phyloP scores from a whole-genome alignment of 768 basidiomycete genomes.

The Sarcodon aspratus region DNA sequence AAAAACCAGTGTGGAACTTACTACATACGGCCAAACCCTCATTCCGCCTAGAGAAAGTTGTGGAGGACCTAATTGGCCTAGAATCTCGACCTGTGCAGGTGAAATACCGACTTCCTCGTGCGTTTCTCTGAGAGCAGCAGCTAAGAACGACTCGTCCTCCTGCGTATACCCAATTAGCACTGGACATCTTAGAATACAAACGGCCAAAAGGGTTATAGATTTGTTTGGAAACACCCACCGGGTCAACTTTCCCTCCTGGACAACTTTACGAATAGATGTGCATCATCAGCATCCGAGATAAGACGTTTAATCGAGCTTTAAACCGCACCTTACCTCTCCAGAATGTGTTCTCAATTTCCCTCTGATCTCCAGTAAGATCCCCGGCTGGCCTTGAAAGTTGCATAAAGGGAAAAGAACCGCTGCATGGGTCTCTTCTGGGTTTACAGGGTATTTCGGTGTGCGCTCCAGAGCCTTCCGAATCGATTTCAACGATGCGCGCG shows the following conservation, averaged over 20 bases:
- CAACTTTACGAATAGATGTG: conserved; percentile 34
- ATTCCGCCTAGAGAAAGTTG: conserved; percentile 46
- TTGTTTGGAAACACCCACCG: conserved; percentile 24
- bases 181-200: not conserved
- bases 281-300: not conserved
- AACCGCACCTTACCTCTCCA: conserved; percentile 67
- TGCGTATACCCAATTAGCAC: conserved; percentile 8
- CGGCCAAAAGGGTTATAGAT: conserved; percentile 4
- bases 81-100: conserved; percentile 47
- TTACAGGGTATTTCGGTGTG: conserved; percentile 7
- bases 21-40: conserved; percentile 69
- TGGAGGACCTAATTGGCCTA: conserved; percentile 55
- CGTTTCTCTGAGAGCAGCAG: conserved; percentile 61
- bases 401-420: conserved; percentile 71
- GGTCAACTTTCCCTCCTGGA: conserved; percentile 63
- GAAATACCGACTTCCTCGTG: conserved; percentile 61
- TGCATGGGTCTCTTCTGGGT: conserved; percentile 33
- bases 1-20: conserved; percentile 24
- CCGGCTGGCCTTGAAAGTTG: conserved; percentile 55
- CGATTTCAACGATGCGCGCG: conserved; percentile 19
- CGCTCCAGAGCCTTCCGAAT: conserved; percentile 19
- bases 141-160: conserved; percentile 41
- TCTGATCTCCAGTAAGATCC: conserved; percentile 64
- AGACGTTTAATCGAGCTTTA: not conserved
- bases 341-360: conserved; percentile 56